Evolutionary conservation across 108 stramenopile species (phyloP).

Genomic region (Bacterosira constricta): DNA sequence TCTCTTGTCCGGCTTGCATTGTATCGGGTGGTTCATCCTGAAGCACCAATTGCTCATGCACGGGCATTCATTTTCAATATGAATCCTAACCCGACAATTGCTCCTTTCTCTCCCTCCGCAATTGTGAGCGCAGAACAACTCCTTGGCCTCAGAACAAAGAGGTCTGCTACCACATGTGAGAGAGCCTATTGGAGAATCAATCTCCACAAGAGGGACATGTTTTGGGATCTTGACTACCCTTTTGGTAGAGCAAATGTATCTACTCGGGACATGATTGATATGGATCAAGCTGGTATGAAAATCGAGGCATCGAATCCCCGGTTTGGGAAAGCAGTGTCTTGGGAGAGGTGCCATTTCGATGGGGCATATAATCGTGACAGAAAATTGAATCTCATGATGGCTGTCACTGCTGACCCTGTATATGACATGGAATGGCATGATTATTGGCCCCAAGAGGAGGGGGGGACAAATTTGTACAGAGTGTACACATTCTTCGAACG

Average conservation of each 20-base stretch:
- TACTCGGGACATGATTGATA: slow-evolving; percentile 24
- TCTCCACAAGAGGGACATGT: slow-evolving; percentile 14
- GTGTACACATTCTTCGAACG: slow-evolving; percentile 6
- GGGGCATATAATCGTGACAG: slow-evolving; percentile 21
- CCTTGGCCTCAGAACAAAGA: slow-evolving; percentile 6
- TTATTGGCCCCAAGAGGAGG: slow-evolving; percentile 13
- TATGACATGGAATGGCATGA: slow-evolving; percentile 23
- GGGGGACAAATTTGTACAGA: slow-evolving; percentile 18
- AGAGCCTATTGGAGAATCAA: slow-evolving; percentile 16
- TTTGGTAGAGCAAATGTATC: slow-evolving; percentile 3
- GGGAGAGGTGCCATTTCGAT: slow-evolving; percentile 9
- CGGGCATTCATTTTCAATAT: not conserved
- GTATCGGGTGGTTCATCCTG: not conserved
- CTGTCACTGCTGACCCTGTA: not conserved
- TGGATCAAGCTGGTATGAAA: slow-evolving; percentile 11
- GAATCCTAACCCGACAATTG: not conserved
- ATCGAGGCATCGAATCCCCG: slow-evolving; percentile 13
- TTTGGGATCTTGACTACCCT: slow-evolving; percentile 18
- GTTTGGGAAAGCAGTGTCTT: slow-evolving; percentile 1
- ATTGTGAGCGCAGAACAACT: slow-evolving; percentile 17
- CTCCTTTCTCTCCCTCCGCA: not conserved
- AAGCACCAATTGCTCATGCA: not conserved
- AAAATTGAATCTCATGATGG: slow-evolving; percentile 23
- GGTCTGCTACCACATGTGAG: slow-evolving; percentile 17
- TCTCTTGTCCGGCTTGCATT: not conserved